Percentiles rank a stretch among this genome's conserved stretches.
These are phyloP conservation scores for Poa pratensis DNA, from an alignment of 176 grass and related monocot genomes.

Conservation along the genomic window DNA sequence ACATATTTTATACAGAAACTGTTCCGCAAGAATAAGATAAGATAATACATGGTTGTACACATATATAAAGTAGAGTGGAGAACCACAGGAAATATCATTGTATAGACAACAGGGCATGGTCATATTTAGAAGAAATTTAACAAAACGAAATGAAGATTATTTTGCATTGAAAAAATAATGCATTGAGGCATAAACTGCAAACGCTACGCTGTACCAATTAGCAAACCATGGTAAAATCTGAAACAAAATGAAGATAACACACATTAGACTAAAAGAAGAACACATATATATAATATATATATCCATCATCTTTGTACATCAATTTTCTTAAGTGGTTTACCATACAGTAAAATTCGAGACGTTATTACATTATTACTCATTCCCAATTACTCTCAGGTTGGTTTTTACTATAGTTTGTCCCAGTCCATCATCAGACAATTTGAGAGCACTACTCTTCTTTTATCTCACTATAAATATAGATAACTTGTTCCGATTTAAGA, in stretches of 20 bases:
- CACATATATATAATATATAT: not conserved
- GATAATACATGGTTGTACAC: not conserved
- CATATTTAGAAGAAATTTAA: not conserved
- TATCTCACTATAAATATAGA: not conserved
- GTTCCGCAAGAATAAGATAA: not conserved
- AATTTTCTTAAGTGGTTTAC: not conserved
- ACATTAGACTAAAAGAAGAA: not conserved
- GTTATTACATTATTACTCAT: not conserved
- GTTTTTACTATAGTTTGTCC: too few species aligned
- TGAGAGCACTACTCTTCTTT: not conserved
- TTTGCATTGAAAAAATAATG: not conserved
- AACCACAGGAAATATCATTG: slow-evolving; percentile 4
- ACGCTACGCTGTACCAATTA: not conserved
- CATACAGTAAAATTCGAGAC: not conserved
- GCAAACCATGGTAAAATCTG: not conserved
- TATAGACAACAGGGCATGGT: not conserved
- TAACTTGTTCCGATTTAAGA: not conserved
- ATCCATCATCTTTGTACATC: not conserved
- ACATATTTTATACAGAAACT: not conserved
- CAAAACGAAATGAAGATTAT: not conserved
- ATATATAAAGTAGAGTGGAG: not conserved
- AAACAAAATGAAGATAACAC: not conserved
- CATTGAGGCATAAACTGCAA: not conserved
- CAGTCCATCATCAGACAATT: not conserved
- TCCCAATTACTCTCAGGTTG: not conserved